Conservation (phyloP, 495 filamentous ascomycete genomes). For the Amphirosellinia nigrospora region DNA sequence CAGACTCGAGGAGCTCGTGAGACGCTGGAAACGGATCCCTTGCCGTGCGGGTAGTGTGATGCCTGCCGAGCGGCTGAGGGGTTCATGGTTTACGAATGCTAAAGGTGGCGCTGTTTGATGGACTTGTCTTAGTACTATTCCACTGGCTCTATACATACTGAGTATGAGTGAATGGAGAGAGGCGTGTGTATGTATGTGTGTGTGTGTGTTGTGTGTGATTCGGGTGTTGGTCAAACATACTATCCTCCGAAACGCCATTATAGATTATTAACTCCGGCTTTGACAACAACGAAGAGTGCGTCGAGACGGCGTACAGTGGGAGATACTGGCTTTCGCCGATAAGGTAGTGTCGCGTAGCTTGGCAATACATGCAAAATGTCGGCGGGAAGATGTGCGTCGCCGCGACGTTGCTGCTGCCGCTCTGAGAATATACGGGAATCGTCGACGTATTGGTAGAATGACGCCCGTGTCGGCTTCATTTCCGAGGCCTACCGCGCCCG, state of each 20-base stretch:
- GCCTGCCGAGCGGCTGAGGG: neutral
- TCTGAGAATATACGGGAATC: neutral
- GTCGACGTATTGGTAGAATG: neutral
- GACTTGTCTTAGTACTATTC: too few species aligned
- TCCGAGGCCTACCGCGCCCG: neutral
- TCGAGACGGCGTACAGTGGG: conserved; percentile 36
- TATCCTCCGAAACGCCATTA: conserved; percentile 25
- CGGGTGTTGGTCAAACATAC: too few species aligned
- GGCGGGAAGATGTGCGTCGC: conserved; percentile 35
- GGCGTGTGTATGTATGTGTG: neutral
- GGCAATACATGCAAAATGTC: conserved; percentile 35
- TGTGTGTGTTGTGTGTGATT: neutral
- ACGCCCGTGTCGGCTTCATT: neutral
- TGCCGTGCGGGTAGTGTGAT: conserved; percentile 27
- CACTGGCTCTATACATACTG: neutral
- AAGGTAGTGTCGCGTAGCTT: conserved; percentile 15
- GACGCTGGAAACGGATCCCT: conserved; percentile 6
- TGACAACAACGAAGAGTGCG: conserved; percentile 20
- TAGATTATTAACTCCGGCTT: conserved; percentile 34
- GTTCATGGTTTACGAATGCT: conserved; percentile 25
- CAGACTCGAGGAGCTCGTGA: conserved; percentile 21
- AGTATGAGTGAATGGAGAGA: neutral
- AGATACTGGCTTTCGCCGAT: conserved; percentile 33
- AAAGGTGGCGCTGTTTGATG: conserved; percentile 25
- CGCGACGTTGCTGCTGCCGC: neutral